phyloP scores from a whole-genome alignment of 306 rosid species.

The Carpinus viminea region DNA sequence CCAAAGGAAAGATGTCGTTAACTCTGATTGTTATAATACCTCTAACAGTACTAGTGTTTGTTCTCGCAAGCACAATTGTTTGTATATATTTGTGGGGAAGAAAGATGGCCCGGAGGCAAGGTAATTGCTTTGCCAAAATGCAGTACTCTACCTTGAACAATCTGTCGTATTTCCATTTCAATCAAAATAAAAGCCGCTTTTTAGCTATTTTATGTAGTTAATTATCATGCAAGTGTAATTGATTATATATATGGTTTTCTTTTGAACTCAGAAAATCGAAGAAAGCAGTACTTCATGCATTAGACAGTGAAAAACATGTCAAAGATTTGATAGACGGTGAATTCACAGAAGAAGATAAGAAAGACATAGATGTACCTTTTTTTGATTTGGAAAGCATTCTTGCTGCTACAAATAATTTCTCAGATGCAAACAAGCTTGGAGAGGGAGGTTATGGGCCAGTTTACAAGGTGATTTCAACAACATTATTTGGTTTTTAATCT shows the following conservation, averaged over 20 bases:
- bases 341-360: conserved; percentile 34
- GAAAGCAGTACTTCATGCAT: neutral
- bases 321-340: conserved; percentile 29
- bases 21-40: neutral
- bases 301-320: conserved; percentile 26
- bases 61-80: conserved; percentile 14
- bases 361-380: conserved; percentile 40
- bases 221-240: no score
- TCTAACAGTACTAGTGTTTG: neutral
- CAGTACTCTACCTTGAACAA: neutral
- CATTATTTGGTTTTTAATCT: neutral
- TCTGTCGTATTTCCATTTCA: neutral
- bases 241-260: neutral
- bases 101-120: conserved; percentile 17
- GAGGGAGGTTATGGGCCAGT: conserved; percentile 66
- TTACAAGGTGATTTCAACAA: conserved; percentile 37
- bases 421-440: conserved; percentile 53
- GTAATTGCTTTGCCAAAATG: neutral
- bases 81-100: neutral
- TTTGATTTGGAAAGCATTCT: conserved; percentile 32
- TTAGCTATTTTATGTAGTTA: no score
- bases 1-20: neutral
- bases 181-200: neutral
- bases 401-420: conserved; percentile 48
- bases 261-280: conserved; percentile 12